Conservation (phyloP, 345 rosid species). For the Eutrema yunnanense region DNA sequence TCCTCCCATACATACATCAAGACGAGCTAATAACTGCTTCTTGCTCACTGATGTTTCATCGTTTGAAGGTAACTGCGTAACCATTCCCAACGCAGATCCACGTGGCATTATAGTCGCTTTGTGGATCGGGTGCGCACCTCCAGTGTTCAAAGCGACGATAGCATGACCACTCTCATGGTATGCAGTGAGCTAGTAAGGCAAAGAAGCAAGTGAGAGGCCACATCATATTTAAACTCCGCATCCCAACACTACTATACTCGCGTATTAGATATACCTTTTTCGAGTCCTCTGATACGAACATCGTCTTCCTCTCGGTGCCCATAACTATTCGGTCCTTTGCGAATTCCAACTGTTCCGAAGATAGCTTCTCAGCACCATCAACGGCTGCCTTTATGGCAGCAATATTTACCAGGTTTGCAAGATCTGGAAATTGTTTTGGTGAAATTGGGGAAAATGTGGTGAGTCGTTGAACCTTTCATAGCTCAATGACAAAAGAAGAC, state of each 20-base stretch:
- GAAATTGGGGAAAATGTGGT: neutral
- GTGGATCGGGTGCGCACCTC: slow-evolving; percentile 94
- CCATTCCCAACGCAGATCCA: slow-evolving; percentile 99
- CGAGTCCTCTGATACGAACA: slow-evolving; percentile 94
- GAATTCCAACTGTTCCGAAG: slow-evolving; percentile 70
- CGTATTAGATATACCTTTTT: slow-evolving; percentile 57
- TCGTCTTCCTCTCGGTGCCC: slow-evolving; percentile 97
- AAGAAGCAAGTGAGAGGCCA: slow-evolving; percentile 12
- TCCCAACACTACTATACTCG: neutral
- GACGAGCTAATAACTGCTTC: slow-evolving; percentile 90
- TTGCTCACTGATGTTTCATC: slow-evolving; percentile 97
- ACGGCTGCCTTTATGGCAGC: slow-evolving; percentile 99
- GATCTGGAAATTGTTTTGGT: slow-evolving; percentile 46
- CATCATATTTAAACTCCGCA: neutral
- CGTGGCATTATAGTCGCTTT: slow-evolving; percentile 99
- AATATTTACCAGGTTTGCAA: slow-evolving; percentile 90
- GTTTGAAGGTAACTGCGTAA: slow-evolving; percentile 89
- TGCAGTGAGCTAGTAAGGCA: slow-evolving; percentile 71
- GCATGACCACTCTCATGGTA: slow-evolving; percentile 99
- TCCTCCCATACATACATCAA: slow-evolving; percentile 99
- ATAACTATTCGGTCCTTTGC: slow-evolving; percentile 92
- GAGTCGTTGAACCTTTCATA: neutral
- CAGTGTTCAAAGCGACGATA: slow-evolving; percentile 83
- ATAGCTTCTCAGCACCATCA: slow-evolving; percentile 83
- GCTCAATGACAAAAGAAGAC: neutral